A percentile compares a stretch with the other conserved stretches of the same genome.
Conservation (phyloP, 2,329 filamentous ascomycete species). For the Colletotrichum brevisporum region DNA sequence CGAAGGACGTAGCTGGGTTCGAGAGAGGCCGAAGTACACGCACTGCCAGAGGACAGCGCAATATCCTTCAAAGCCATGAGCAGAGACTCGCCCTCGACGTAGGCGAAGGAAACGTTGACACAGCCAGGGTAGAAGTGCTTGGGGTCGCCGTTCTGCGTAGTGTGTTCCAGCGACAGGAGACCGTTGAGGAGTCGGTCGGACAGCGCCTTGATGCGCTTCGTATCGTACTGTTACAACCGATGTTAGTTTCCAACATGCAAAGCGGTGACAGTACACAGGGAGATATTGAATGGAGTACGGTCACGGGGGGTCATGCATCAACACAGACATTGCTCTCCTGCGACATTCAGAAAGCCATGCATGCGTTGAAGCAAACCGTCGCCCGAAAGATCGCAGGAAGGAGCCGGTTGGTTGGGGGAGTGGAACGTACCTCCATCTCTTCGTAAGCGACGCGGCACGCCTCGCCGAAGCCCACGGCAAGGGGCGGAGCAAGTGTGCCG, state of each 20-base stretch:
- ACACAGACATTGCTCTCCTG: conserved; percentile 72
- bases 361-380: conserved; percentile 89
- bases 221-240: conserved; percentile 79
- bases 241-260: conserved; percentile 17
- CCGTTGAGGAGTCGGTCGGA: conserved; percentile 88
- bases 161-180: conserved; percentile 91
- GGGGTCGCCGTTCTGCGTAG: conserved; percentile 88
- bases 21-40: conserved; percentile 95
- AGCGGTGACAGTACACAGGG: background rate
- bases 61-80: conserved; percentile 99
- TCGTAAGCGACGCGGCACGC: conserved; percentile 92
- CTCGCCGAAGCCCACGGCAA: conserved; percentile 94
- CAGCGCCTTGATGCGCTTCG: conserved; percentile 84
- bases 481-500: conserved; percentile 89
- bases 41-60: conserved; percentile 94
- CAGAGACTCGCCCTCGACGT: conserved; percentile 97
- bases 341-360: conserved; percentile 81
- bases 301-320: conserved; percentile 79
- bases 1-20: conserved; percentile 97
- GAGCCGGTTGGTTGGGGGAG: conserved; percentile 30
- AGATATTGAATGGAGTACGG: conserved; percentile 40
- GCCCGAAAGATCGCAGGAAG: conserved; percentile 53
- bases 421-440: conserved; percentile 85
- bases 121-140: conserved; percentile 93
- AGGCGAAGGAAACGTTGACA: conserved; percentile 98